phyloP scores from a whole-genome alignment of 805 yeast species.

The Brettanomyces anomalus region DNA sequence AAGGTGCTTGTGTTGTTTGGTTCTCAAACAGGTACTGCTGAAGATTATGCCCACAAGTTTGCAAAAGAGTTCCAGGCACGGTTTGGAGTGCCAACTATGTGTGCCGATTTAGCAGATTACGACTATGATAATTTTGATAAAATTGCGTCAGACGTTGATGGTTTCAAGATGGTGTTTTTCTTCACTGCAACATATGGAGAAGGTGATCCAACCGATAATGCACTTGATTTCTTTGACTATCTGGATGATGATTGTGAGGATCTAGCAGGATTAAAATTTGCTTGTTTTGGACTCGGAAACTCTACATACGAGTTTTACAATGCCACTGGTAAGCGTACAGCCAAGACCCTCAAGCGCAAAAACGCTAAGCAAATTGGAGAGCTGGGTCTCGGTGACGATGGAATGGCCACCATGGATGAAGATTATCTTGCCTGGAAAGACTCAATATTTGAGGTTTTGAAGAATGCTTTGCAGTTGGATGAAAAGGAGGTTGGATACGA shows the following conservation, averaged over 20 bases:
- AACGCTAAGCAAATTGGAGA: conserved; percentile 69
- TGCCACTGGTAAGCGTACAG: conserved; percentile 61
- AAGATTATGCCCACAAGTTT: conserved; percentile 87
- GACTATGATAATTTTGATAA: conserved; percentile 72
- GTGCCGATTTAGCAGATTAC: conserved; percentile 81
- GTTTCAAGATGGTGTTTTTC: conserved; percentile 44
- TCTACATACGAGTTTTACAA: conserved; percentile 90
- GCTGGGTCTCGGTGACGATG: conserved; percentile 94
- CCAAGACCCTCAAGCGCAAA: conserved; percentile 42
- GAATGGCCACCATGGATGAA: conserved; percentile 89
- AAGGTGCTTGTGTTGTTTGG: conserved; percentile 79
- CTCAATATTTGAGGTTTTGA: conserved; percentile 53
- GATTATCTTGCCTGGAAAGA: conserved; percentile 95
- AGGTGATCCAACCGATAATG: conserved; percentile 96
- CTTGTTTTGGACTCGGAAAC: conserved; percentile 90
- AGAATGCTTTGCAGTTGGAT: conserved; percentile 53
- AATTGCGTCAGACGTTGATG: conserved; percentile 48
- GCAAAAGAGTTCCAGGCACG: conserved; percentile 80
- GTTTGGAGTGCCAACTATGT: conserved; percentile 75
- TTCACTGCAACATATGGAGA: conserved; percentile 94
- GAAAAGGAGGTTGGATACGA: conserved; percentile 77
- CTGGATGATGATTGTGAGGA: conserved; percentile 51
- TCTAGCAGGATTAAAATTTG: conserved; percentile 51
- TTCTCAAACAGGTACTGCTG: conserved; percentile 98
- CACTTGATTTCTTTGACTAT: conserved; percentile 67